phyloP scores from a whole-genome alignment of 352 stramenopile genomes.

The Phytophthora europaea region DNA sequence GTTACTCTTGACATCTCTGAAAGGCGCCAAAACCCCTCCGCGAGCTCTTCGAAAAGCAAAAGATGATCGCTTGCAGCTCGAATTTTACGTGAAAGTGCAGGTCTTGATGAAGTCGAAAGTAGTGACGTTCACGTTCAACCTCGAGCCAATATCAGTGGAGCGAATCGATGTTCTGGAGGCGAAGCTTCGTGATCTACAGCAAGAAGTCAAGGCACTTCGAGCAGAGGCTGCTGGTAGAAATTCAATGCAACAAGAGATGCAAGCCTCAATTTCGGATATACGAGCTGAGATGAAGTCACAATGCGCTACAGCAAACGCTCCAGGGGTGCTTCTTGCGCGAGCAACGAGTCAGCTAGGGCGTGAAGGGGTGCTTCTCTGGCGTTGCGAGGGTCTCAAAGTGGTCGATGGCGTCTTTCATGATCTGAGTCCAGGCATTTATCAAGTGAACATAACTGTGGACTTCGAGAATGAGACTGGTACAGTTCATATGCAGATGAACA shows the following conservation, averaged over 20 bases:
- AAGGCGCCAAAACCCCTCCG: not conserved
- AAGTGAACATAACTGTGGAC: slow-evolving; percentile 17
- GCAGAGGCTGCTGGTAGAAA: not conserved
- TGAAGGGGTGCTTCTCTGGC: slow-evolving; percentile 12
- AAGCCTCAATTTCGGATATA: slow-evolving; percentile 9
- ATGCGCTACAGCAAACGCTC: not conserved
- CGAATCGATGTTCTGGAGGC: slow-evolving; percentile 13
- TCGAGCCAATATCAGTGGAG: slow-evolving; percentile 12
- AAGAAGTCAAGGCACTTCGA: slow-evolving; percentile 22
- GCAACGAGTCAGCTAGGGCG: slow-evolving; percentile 4
- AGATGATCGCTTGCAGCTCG: slow-evolving; percentile 7
- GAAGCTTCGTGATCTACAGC: slow-evolving; percentile 13
- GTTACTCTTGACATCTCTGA: slow-evolving; percentile 1
- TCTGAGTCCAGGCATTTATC: slow-evolving; percentile 13
- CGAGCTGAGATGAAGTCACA: slow-evolving; percentile 12
- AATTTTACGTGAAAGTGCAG: slow-evolving; percentile 26
- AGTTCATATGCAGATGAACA: slow-evolving; percentile 6
- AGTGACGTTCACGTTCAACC: slow-evolving; percentile 4
- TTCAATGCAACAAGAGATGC: slow-evolving; percentile 5
- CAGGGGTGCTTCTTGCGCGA: slow-evolving; percentile 11
- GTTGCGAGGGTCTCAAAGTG: slow-evolving; percentile 21
- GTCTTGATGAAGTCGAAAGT: slow-evolving; percentile 13
- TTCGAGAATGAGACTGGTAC: slow-evolving; percentile 2
- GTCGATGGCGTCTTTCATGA: slow-evolving; percentile 1
- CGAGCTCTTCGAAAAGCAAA: slow-evolving; percentile 8